These are phyloP conservation scores for Arthrobotrys iridis DNA, from an alignment of 2,329 filamentous ascomycete species.

Conservation along the genomic window DNA sequence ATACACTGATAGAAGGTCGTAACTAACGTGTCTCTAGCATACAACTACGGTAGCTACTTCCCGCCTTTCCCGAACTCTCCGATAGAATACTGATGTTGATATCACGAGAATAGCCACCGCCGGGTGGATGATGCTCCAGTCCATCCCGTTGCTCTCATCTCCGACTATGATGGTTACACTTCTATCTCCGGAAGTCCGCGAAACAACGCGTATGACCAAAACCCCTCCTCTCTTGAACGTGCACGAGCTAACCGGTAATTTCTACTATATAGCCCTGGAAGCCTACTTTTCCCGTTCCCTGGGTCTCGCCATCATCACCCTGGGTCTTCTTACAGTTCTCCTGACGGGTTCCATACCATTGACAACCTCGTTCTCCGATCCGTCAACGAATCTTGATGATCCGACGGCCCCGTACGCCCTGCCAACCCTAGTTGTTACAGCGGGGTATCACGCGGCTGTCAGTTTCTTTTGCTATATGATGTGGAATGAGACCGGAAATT, in stretches of 20 bases:
- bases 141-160: slow-evolving; percentile 68
- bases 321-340: slow-evolving; percentile 73
- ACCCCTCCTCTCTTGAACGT: slow-evolving; percentile 1
- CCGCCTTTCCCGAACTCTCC: background rate
- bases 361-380: slow-evolving; percentile 59
- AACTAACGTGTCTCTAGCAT: slow-evolving; percentile 22
- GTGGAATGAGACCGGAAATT: slow-evolving; percentile 69
- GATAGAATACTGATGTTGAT: background rate
- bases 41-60: slow-evolving; percentile 41
- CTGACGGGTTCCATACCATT: slow-evolving; percentile 77
- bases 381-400: slow-evolving; percentile 62
- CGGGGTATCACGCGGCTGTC: slow-evolving; percentile 71
- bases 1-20: background rate
- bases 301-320: slow-evolving; percentile 73
- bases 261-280: slow-evolving; percentile 67
- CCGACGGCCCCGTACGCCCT: slow-evolving; percentile 71
- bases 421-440: slow-evolving; percentile 73
- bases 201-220: slow-evolving; percentile 66
- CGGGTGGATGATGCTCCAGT: slow-evolving; percentile 67
- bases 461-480: slow-evolving; percentile 76
- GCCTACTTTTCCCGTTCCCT: slow-evolving; percentile 78
- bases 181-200: slow-evolving; percentile 69
- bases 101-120: slow-evolving; percentile 65
- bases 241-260: background rate
- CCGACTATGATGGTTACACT: slow-evolving; percentile 72